Evolutionary conservation across 2,329 filamentous ascomycete species (phyloP).

Genomic region (Dactylellina sp.): DNA sequence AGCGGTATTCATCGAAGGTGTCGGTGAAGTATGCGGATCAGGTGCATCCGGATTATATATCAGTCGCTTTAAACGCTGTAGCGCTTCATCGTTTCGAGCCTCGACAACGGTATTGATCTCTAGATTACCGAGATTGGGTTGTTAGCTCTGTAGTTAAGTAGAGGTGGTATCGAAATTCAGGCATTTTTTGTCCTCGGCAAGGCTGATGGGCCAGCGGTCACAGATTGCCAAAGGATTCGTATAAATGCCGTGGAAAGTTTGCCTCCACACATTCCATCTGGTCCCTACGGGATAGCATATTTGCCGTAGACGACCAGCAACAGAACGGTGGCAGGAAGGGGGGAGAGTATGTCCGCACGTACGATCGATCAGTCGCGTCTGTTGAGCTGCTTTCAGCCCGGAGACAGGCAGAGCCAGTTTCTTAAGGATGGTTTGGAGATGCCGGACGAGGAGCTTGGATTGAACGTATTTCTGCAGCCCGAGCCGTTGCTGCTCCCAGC

Average conservation of each 20-base stretch:
- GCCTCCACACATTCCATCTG: slow-evolving; percentile 45
- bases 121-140: neutral
- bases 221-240: slow-evolving; percentile 48
- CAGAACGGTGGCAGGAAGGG: slow-evolving; percentile 49
- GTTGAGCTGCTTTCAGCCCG: slow-evolving; percentile 86
- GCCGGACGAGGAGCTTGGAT: slow-evolving; percentile 62
- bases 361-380: slow-evolving; percentile 82
- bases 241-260: neutral
- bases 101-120: slow-evolving; percentile 46
- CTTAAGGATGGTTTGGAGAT: slow-evolving; percentile 81
- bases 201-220: slow-evolving; percentile 42
- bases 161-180: neutral
- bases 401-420: slow-evolving; percentile 79
- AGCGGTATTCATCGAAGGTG: slow-evolving; percentile 39
- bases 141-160: slow-evolving; percentile 9
- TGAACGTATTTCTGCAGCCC: slow-evolving; percentile 57
- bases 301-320: neutral
- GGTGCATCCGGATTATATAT: slow-evolving; percentile 50
- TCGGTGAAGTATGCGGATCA: slow-evolving; percentile 32
- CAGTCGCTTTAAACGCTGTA: slow-evolving; percentile 43
- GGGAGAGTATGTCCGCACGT: slow-evolving; percentile 66
- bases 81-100: slow-evolving; percentile 43
- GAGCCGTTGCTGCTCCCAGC: slow-evolving; percentile 31
- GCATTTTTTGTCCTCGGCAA: slow-evolving; percentile 51
- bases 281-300: neutral